Percentiles rank a stretch among this genome's conserved stretches.
These are phyloP conservation scores for Davidsoniella virescens DNA, from an alignment of 2,329 filamentous ascomycete genomes.

Conservation along the genomic window DNA sequence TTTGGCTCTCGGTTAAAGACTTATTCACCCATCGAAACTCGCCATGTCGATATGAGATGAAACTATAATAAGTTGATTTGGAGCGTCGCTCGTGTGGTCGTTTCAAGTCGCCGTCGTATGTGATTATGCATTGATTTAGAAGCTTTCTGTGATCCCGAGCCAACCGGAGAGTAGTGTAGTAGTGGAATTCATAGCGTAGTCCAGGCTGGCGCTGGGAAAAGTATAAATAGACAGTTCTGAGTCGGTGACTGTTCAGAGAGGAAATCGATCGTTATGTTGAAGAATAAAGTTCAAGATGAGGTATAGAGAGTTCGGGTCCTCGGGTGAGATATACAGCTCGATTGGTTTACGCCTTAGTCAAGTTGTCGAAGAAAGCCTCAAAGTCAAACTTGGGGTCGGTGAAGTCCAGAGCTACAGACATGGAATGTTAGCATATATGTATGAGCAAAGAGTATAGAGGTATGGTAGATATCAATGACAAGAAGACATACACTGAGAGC, in stretches of 20 bases:
- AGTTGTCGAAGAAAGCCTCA: constrained; percentile 60
- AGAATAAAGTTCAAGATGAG: background rate
- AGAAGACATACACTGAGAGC: constrained; percentile 18
- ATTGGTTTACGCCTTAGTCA: constrained; percentile 32
- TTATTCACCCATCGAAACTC: too few relatives aligned
- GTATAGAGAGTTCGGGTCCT: constrained; percentile 3
- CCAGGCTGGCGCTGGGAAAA: constrained; percentile 9
- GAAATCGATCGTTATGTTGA: constrained; percentile 3
- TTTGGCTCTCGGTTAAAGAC: too few relatives aligned
- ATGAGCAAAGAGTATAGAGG: background rate
- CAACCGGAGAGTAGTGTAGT: background rate
- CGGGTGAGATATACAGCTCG: constrained; percentile 9
- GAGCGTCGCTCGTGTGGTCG: too few relatives aligned
- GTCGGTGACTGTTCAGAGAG: background rate
- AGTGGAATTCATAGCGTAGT: background rate
- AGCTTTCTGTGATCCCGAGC: background rate
- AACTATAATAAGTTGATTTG: too few relatives aligned
- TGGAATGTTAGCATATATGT: background rate
- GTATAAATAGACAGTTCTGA: background rate
- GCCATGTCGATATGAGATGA: too few relatives aligned
- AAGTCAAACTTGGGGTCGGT: constrained; percentile 85
- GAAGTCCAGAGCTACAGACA: constrained; percentile 31
- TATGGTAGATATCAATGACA: background rate
- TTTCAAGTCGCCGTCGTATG: too few relatives aligned
- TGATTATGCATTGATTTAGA: too few relatives aligned